Evolutionary conservation across 2,329 filamentous ascomycete species (phyloP).

Genomic region (Hypoxylon rubiginosum): DNA sequence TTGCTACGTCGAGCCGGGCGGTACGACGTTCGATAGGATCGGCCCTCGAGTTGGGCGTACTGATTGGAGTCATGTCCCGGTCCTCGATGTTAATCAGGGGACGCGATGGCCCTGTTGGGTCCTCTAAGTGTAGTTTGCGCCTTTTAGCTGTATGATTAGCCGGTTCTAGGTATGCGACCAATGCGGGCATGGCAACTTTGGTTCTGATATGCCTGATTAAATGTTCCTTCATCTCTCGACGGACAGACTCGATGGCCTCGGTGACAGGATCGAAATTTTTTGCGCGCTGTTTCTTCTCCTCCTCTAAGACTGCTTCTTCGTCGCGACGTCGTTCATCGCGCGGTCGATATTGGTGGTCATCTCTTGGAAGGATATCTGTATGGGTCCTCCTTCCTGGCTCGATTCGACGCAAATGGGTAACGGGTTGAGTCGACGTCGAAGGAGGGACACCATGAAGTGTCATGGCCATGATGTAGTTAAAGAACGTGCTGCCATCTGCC

Average conservation of each 20-base stretch:
- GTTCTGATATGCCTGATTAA: constrained; percentile 90
- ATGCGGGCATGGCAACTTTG: constrained; percentile 83
- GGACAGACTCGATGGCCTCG: constrained; percentile 84
- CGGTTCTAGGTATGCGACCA: constrained; percentile 87
- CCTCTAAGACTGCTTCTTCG: constrained; percentile 85
- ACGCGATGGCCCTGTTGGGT: constrained; percentile 54
- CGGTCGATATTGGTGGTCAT: constrained; percentile 73
- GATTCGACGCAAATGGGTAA: constrained; percentile 42
- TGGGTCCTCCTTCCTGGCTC: constrained; percentile 49
- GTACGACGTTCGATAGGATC: constrained; percentile 73
- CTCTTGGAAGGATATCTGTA: constrained; percentile 67
- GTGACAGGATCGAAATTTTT: constrained; percentile 90
- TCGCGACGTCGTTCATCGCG: constrained; percentile 80
- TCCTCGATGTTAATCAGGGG: constrained; percentile 69
- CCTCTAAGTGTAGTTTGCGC: constrained; percentile 74
- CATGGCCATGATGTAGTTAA: constrained; percentile 94
- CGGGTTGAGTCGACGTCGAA: constrained; percentile 50
- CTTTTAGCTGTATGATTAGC: constrained; percentile 83
- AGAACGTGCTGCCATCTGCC: constrained; percentile 85
- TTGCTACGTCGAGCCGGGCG: constrained; percentile 69
- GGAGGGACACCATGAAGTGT: constrained; percentile 71
- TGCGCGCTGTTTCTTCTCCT: constrained; percentile 89
- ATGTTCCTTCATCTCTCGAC: constrained; percentile 86
- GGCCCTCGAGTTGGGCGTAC: constrained; percentile 74
- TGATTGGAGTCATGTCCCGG: constrained; percentile 71